Base-by-base conservation (phyloP, 768 basidiomycete genomes). In the Mycena sanguinolenta region DNA sequence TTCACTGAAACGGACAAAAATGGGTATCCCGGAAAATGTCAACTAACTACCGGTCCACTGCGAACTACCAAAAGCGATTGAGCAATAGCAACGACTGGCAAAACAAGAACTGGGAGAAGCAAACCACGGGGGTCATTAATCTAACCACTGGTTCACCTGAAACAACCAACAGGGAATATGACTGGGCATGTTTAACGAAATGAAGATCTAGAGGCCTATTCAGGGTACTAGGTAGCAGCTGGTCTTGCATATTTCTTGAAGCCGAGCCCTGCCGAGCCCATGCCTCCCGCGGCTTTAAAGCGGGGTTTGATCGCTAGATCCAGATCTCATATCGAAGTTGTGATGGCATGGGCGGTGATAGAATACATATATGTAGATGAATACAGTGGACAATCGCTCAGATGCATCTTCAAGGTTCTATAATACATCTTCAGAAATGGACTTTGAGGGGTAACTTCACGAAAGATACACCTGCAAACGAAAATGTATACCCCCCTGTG, bases 201-300 rank as follows among this genome's bases (percentile, higher is more conserved):
- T 49, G 46, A 8, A 17, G n/a, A 49, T 49, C 23, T 49, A 49
- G 46, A 49, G 46, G 46, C 46, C 46, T n/a, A 49, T 49, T 49
- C 46, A 25, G 10, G 5, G 46, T n/a, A n/a, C n/a, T n/a, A n/a
- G n/a, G 46, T 49, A 49, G 46, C 46, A 49, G 23, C 46, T 30
- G 3, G 42, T 17, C 17, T 44, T 44, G 42, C 19, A 44, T 44
- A 44, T 44, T 44, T 44, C 42, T 44, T 44, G 42, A 44, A 50
- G 49, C 49, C 49, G 49, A 50, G 49, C n/a, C 49, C 49, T 23
- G 49, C 49, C 49, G 53, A 55, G 53, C 53, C 53, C 30, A 55
- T 17, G 53, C 53, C 53, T 55, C 53, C 53, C 53, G 53, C 53
- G 30, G 53, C 53, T 55, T 55, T 55, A 34, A 55, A 19, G 53